Base-by-base conservation (phyloP, 441 rosid species). In the Bruguiera hainesii region DNA sequence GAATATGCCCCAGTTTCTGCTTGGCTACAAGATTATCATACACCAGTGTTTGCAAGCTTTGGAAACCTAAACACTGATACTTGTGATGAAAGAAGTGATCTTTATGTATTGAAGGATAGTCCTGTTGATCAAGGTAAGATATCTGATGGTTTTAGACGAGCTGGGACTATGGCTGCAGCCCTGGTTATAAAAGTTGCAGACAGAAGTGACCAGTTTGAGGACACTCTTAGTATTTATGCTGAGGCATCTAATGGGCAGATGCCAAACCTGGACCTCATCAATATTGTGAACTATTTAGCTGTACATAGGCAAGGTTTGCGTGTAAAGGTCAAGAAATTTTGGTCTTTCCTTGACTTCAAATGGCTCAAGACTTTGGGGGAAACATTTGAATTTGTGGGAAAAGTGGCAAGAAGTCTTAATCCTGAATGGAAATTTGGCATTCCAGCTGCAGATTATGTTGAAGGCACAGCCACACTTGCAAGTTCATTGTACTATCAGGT, bases 211-310 rank as follows among this genome's bases (percentile, higher is more conserved):
- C 69, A 78, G 61, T 80, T 80, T 29, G 93, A 87, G 74, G 98
- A 91, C 75, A 80, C 85, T 48, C 73, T 90, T 37, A 78, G 75
- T 67, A 84, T 91, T 73, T 87, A 75, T 74, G 94, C 99, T 18
- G 97, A 91, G 84, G 97, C 97, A 67, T 89, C 99, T 33, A 91
- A 94, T 78, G 99, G 96, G 59, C 99, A 88, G 83, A 94, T 94
- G 99, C 98, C 98, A 73, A 94, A 94, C 74, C 88, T 94, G 56
- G 98, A 94, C 70, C 90, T 94, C 67, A 84, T 94, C 76, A 94
- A 94, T 80, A 80, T 91, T 70, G 96, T 89, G 70, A 88, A 85
- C 78, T 89, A 89, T 83, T 76, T 94, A 73, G 96, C 90, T 18
- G 94, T 87, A 37, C 97, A 94, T 66, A 81, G 94, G 82, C 96